Evolutionary conservation across 208 protist genomes (phyloP), one percentile per base, ranked within the genome.

Genomic region (Leishmania tropica): DNA sequence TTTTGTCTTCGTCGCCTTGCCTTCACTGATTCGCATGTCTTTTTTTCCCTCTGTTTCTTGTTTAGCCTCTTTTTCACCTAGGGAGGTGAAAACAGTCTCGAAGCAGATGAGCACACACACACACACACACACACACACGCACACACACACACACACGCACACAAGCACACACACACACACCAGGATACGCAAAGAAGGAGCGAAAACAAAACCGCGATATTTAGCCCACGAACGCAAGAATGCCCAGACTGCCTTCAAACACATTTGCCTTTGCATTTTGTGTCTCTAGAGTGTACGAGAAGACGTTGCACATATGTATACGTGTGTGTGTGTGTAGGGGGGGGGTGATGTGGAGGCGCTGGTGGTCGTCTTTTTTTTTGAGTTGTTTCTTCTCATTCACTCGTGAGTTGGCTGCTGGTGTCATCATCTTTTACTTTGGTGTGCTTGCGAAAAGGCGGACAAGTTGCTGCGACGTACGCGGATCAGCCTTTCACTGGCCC

Each of bases 351-450:
- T 35, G 70, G 10, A 53, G 70, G 24, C 8, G 24, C 28, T 72
- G 28, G n/a, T 31, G 0, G 10, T 53, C 28, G 11, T 51, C 17
- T 74, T 45, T 19, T 31, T 31, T 42, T 74, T 31, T 54, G 8
- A 5, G 45, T 48, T 79, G 31, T 75, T 81, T 78, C 72, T 70
- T 75, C 40, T 58, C 35, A 54, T 83, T 54, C 13, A 72, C n/a
- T 60, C 51, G 58, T 84, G 48, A 31, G 47, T 64, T 54, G 37
- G 28, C 4, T 54, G n/a, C 35, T 51, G 70, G 3, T 35, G 70
- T 11, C 21, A 64, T 35, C 62, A 31, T 81, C 54, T 45, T 48
- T 54, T n/a, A 28, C n/a, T 62, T 28, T 64, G 51, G 17, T 17
- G 10, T 40, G n/a, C 35, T 11, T 51, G 42, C 11, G 45, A 81